Conservation (phyloP, 2,329 filamentous ascomycete genomes). For the Venturia aucupariae region DNA sequence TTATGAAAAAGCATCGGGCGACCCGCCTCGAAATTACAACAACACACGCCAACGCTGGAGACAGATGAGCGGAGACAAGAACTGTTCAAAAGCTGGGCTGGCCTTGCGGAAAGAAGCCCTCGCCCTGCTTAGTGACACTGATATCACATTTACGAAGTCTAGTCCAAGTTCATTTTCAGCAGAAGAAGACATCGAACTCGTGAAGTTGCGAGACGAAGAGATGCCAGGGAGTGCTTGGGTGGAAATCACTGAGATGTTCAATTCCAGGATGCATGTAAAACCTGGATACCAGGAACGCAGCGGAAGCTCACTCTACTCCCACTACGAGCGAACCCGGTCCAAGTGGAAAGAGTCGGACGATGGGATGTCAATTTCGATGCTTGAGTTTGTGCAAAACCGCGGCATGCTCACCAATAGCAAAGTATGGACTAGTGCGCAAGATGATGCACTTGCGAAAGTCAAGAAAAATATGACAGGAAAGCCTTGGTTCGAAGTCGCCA, state of each 20-base stretch:
- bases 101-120: background rate
- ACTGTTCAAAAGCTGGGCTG: background rate
- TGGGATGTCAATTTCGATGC: background rate
- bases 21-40: background rate
- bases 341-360: background rate
- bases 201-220: background rate
- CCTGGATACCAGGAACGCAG: background rate
- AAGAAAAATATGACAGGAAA: background rate
- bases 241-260: background rate
- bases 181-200: conserved; percentile 1
- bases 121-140: background rate
- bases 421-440: background rate
- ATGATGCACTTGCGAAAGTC: background rate
- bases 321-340: background rate
- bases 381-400: background rate
- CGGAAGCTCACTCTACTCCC: background rate
- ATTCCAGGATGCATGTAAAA: background rate
- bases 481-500: background rate
- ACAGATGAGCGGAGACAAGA: background rate
- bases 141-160: background rate
- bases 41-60: background rate
- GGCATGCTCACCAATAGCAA: background rate
- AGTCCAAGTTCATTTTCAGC: background rate
- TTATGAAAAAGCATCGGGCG: background rate
- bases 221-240: background rate